phyloP scores from a whole-genome alignment of 2,329 filamentous ascomycete species.

The Diaporthe destruens region DNA sequence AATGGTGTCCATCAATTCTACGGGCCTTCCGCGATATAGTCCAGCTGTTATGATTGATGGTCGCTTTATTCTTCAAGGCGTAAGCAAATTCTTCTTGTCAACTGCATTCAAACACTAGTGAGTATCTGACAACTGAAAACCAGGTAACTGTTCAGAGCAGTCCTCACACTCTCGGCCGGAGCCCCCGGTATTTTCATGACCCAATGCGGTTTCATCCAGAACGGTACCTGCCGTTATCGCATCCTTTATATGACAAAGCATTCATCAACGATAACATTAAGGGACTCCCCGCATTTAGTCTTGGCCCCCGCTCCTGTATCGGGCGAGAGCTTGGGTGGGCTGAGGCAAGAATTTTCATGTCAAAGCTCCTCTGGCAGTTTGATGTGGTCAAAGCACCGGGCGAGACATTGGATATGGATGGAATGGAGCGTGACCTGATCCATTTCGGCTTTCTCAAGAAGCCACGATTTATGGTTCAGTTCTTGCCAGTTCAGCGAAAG shows the following conservation, averaged over 20 bases:
- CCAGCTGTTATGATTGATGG: slow-evolving; percentile 16
- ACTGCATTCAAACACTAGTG: too few species aligned
- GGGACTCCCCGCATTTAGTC: not conserved
- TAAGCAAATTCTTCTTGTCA: not conserved
- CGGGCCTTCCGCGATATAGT: slow-evolving; percentile 7
- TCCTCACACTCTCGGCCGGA: slow-evolving; percentile 4
- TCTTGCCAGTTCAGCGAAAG: not conserved
- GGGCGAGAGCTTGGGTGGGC: slow-evolving; percentile 26
- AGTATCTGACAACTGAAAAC: not conserved
- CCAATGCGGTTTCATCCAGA: slow-evolving; percentile 20
- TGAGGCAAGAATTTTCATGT: slow-evolving; percentile 2
- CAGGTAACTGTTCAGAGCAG: slow-evolving; percentile 17
- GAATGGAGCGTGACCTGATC: not conserved
- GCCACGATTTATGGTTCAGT: not conserved
- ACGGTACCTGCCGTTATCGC: not conserved
- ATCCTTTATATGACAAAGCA: not conserved
- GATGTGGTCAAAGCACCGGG: not conserved
- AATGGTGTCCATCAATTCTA: not conserved
- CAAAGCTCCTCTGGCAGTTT: slow-evolving; percentile 17
- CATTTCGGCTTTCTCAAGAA: slow-evolving; percentile 21
- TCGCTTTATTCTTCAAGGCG: slow-evolving; percentile 14
- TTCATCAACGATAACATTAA: slow-evolving; percentile 10
- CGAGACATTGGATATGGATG: not conserved
- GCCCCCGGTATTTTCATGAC: slow-evolving; percentile 11
- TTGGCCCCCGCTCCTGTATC: slow-evolving; percentile 6